Conservation (phyloP, 164 flowering plant species). For the Vitis cinerea region DNA sequence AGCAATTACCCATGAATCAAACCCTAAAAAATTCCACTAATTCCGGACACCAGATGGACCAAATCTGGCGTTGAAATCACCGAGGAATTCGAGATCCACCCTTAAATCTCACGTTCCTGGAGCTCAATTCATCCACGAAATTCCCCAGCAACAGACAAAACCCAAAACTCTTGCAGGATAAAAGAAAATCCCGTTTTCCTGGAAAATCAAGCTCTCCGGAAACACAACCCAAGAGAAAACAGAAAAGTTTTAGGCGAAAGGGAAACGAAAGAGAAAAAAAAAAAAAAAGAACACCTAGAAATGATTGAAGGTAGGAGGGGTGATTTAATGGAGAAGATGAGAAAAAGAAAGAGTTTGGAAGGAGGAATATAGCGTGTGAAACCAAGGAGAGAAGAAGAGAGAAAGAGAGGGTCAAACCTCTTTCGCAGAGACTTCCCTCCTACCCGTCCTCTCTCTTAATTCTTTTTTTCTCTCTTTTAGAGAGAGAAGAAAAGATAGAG, state of each 20-base stretch:
- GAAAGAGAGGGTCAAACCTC: slow-evolving; percentile 21
- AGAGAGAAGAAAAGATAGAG: not conserved
- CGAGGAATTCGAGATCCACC: no score
- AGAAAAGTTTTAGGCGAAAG: no score
- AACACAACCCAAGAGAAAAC: no score
- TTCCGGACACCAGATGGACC: not conserved
- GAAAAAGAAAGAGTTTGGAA: slow-evolving; percentile 9
- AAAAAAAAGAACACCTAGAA: slow-evolving; percentile 1
- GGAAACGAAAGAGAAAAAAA: no score
- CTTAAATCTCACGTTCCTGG: no score
- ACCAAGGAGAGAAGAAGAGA: not conserved
- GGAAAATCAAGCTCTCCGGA: no score
- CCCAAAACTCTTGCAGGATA: no score
- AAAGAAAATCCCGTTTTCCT: no score
- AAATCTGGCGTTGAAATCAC: no score
- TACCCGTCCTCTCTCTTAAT: slow-evolving; percentile 1
- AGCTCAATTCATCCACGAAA: no score
- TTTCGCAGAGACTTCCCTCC: slow-evolving; percentile 27
- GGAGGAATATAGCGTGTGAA: slow-evolving; percentile 16
- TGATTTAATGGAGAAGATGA: slow-evolving; percentile 5
- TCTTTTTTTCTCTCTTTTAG: not conserved
- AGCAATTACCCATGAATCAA: slow-evolving; percentile 57
- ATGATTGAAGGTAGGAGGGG: not conserved
- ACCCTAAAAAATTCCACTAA: not conserved
- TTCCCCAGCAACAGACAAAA: no score